These are phyloP conservation scores for Pterocarpus santalinus DNA, from an alignment of 306 rosid genomes.

Conservation along the genomic window DNA sequence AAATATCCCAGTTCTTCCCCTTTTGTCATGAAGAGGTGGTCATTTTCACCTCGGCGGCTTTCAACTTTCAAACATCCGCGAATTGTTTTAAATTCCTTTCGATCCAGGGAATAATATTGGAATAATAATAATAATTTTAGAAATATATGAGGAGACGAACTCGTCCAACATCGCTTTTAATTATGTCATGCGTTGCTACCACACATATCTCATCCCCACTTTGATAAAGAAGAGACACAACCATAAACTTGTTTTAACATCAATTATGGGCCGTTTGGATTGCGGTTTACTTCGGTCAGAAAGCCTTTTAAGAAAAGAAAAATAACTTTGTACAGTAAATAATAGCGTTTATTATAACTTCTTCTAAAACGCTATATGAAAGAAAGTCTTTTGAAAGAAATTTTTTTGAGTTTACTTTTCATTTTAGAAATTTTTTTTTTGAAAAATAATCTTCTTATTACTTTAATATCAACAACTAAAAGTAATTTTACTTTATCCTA, in stretches of 20 bases:
- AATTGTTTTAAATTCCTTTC: constrained; percentile 2
- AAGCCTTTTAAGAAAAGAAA: too few relatives aligned
- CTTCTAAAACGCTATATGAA: too few relatives aligned
- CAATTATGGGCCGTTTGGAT: not conserved
- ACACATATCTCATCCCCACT: not conserved
- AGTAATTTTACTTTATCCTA: too few relatives aligned
- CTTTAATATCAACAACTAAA: too few relatives aligned
- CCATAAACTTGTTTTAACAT: not conserved
- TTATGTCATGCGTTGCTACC: not conserved
- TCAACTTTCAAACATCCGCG: not conserved
- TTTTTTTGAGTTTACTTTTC: too few relatives aligned
- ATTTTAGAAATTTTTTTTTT: too few relatives aligned
- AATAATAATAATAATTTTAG: not conserved
- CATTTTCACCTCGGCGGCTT: not conserved
- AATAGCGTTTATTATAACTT: too few relatives aligned
- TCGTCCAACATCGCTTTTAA: not conserved
- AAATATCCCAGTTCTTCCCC: not conserved
- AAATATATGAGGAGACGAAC: constrained; percentile 1
- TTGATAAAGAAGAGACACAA: not conserved
- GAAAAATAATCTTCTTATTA: too few relatives aligned
- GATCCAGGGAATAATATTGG: not conserved
- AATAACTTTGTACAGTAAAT: too few relatives aligned
- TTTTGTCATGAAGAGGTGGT: too few relatives aligned
- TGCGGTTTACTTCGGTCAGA: too few relatives aligned
- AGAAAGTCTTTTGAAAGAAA: too few relatives aligned